These are phyloP conservation scores for Phylloporus arenicola DNA, from an alignment of 768 basidiomycete species.

Conservation along the genomic window DNA sequence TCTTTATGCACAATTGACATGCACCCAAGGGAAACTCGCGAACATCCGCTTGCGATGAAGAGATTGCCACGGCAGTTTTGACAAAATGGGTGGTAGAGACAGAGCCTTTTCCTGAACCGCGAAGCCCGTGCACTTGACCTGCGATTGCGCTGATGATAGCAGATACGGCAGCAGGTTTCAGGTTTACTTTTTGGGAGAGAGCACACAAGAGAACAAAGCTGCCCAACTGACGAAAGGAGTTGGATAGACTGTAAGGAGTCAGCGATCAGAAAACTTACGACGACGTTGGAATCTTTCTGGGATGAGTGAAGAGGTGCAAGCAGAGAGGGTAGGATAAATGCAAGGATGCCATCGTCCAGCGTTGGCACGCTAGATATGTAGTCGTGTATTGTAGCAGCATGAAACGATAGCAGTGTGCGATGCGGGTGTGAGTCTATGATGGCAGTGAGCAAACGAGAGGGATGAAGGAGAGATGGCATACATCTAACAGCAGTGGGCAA, in stretches of 20 bases:
- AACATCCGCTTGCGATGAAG: conserved; percentile 55
- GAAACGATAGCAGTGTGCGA: conserved; percentile 75
- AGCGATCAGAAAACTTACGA: conserved; percentile 37
- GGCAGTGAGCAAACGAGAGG: conserved; percentile 1
- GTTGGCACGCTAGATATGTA: conserved; percentile 58
- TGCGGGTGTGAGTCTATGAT: conserved; percentile 41
- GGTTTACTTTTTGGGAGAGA: conserved; percentile 58
- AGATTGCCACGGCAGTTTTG: conserved; percentile 60
- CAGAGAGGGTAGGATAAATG: conserved; percentile 59
- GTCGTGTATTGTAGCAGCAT: conserved; percentile 72
- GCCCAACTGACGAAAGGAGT: conserved; percentile 47
- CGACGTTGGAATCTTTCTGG: conserved; percentile 42
- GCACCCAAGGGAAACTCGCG: conserved; percentile 39
- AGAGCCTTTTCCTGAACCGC: conserved; percentile 18
- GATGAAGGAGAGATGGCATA: conserved; percentile 4
- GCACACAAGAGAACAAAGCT: conserved; percentile 68
- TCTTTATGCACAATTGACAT: conserved; percentile 37
- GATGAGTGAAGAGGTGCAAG: conserved; percentile 50
- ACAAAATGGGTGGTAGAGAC: conserved; percentile 57
- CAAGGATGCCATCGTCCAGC: conserved; percentile 62
- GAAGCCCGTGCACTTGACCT: conserved; percentile 35
- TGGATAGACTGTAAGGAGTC: background rate
- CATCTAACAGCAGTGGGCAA: conserved; percentile 55
- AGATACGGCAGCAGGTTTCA: conserved; percentile 56
- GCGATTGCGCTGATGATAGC: conserved; percentile 53